Evolutionary conservation across 2,329 filamentous ascomycete species (phyloP), one percentile per base, ranked within the genome.

Genomic region (Arthrocladium fulminans): DNA sequence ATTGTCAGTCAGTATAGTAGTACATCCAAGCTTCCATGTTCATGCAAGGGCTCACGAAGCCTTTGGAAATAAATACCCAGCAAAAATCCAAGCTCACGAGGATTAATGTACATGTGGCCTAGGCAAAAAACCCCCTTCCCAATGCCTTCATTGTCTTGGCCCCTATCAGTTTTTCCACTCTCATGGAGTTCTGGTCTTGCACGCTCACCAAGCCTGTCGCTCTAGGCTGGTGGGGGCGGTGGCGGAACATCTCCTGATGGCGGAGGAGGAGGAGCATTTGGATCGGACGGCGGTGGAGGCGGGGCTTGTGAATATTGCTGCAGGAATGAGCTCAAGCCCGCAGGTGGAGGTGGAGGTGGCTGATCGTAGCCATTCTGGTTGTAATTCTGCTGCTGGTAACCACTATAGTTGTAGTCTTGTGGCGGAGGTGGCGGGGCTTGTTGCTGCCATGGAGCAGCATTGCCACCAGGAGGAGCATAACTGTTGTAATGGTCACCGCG

Each of bases 391-490:
- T 35, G 27, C 22, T 69, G 64, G 50, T 77, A 76, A 30, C 66
- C 70, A 50, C 56, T 67, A 64, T 86, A 86, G 23, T 75, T 78
- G 59, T 80, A 75, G 50, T 77, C 67, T 20, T 67, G 67, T 24
- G 63, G 67, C 40, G 65, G 62, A 43, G 65, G 63, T 35, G 64
- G 67, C 3, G 43, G 43, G 7, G 43, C 29, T 57, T 70, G 74
- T 60, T 83, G 80, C 51, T 83, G 77, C 80, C 82, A 85, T 17
- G 81, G 79, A 54, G 74, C 73, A 56, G 64, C 61, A 42, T 60
- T 63, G 19, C 64, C 59, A 29, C 72, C 67, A 46, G 71, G 69
- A 53, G 66, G 67, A 51, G 69, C 68, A 55, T 76, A 72, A 30
- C 66, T 67, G 38, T 63, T 61, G 57, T 73, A 68, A 51, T 67